Base-by-base conservation (phyloP, 1,139 yeast genomes). In the Meyerozyma guilliermondii region DNA sequence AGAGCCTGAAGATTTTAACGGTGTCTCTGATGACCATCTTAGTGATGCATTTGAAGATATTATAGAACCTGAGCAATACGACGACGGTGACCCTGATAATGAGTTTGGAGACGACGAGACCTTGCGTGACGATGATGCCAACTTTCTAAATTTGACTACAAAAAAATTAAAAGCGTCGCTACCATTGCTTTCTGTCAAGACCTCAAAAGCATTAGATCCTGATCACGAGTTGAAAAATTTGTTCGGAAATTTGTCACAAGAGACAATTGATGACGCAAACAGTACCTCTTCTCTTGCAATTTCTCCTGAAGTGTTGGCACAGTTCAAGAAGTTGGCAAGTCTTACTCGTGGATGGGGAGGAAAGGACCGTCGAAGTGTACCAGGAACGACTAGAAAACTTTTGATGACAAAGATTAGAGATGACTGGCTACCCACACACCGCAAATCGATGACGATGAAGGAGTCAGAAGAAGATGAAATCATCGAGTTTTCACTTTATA, bases 271-370 rank as follows among this genome's bases (percentile, higher is more conserved):
- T 42, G 92, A 84, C 59, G 91, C 88, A 0, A 87, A 84, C 50
- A 74, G 85, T 7, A 69, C 82, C 4, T 66, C 82, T 1, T 69
- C 83, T 1, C 56, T 76, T 27, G 79, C 83, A 26, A 73, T 79
- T 1, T 72, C 85, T 0, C 89, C 89, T 1, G 89, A 83, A 49
- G 74, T 80, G 10, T 62, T 84, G 44, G 78, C 73, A 41, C 87
- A 81, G 52, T 78, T 82, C 50, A 82, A 80, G 51, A 72, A 76
- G 47, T 50, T 84, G 49, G 80, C 84, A 9, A 72, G 80, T 45
- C 62, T 83, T 23, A 80, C 86, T 1, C 72, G 87, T 51, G 88
- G 88, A 17, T 87, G 95, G 94, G 83, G 89, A 39, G 95, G 95
- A 0, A 78, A 80, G 50, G 95, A 87, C 55, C 79, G 83, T 45